phyloP scores from a whole-genome alignment of 2,329 filamentous ascomycete species.

The Sarocladiaceae sp. region DNA sequence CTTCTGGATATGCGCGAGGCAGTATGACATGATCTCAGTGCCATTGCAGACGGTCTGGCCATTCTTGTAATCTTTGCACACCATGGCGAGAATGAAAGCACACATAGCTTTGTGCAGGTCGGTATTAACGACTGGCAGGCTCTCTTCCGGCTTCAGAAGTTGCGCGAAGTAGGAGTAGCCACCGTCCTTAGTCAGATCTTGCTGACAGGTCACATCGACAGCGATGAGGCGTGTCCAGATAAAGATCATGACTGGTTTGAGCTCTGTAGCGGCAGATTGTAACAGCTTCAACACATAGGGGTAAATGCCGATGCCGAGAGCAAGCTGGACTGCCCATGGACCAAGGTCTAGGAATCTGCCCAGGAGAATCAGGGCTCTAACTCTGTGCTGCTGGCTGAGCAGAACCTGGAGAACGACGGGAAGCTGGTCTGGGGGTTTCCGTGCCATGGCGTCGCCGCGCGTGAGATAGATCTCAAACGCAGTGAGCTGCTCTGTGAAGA shows the following conservation, averaged over 20 bases:
- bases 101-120: conserved; percentile 93
- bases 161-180: conserved; percentile 96
- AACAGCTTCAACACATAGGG: conserved; percentile 97
- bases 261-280: conserved; percentile 87
- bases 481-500: conserved; percentile 95
- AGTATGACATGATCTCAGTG: conserved; percentile 85
- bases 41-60: conserved; percentile 90
- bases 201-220: conserved; percentile 90
- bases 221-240: conserved; percentile 97
- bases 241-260: conserved; percentile 99
- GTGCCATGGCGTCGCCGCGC: conserved; percentile 73
- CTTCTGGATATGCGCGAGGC: conserved; percentile 77
- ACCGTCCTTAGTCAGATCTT: conserved; percentile 92
- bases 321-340: conserved; percentile 97
- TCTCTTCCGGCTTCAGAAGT: conserved; percentile 80
- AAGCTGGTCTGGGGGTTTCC: conserved; percentile 88
- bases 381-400: conserved; percentile 88
- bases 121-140: conserved; percentile 79
- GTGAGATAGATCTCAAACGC: conserved; percentile 95
- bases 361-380: conserved; percentile 84
- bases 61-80: conserved; percentile 91
- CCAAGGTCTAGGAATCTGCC: conserved; percentile 93
- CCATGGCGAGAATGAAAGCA: conserved; percentile 94
- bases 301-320: conserved; percentile 96
- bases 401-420: conserved; percentile 95